These are phyloP conservation scores for Trypanosomatidae sp. DNA, from an alignment of 208 protist species.

Conservation along the genomic window DNA sequence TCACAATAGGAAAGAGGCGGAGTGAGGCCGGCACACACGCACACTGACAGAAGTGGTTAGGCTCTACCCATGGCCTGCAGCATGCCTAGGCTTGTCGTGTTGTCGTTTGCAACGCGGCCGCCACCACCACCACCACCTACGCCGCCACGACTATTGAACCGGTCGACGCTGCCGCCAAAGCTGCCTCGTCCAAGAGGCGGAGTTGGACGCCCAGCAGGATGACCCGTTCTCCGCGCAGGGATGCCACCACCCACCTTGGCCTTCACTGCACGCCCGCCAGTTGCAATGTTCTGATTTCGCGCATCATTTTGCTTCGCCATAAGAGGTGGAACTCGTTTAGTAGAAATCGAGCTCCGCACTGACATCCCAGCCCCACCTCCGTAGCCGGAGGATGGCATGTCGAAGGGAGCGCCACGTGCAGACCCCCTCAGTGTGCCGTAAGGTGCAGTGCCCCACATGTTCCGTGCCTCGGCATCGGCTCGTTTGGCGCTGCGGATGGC, in stretches of 20 bases:
- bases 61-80: conserved; percentile 80
- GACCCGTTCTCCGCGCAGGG: conserved; percentile 8
- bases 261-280: conserved; percentile 32
- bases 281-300: conserved; percentile 51
- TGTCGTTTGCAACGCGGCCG: conserved; percentile 73
- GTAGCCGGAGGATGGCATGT: neutral
- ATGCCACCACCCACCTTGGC: conserved; percentile 20
- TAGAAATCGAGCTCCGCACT: conserved; percentile 5
- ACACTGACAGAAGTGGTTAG: conserved; percentile 16
- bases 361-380: neutral
- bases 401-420: conserved; percentile 7
- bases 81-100: conserved; percentile 86
- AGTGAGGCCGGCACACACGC: neutral
- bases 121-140: conserved; percentile 25
- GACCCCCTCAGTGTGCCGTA: neutral
- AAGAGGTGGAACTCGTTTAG: conserved; percentile 42
- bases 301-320: conserved; percentile 63
- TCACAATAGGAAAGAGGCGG: conserved; percentile 6
- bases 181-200: conserved; percentile 5
- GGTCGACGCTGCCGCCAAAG: conserved; percentile 21
- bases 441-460: conserved; percentile 52
- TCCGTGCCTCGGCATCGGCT: conserved; percentile 26
- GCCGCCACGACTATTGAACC: conserved; percentile 32
- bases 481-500: conserved; percentile 64
- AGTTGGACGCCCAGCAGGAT: neutral